Conservation (phyloP, 768 basidiomycete genomes). For the Panaeolus papilionaceus region DNA sequence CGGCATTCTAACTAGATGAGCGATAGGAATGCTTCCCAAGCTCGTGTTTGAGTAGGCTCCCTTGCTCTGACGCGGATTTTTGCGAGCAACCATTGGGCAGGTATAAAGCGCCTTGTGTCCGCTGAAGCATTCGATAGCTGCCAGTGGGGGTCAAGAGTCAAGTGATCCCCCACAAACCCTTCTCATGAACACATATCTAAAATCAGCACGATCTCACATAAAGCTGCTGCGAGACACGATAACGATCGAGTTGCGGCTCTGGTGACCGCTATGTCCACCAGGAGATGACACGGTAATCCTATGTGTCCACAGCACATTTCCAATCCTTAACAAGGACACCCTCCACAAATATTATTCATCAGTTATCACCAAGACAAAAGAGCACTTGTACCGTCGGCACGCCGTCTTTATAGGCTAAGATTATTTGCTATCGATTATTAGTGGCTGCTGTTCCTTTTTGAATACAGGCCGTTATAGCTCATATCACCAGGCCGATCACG, state of each 20-base stretch:
- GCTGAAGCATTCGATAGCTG: not conserved
- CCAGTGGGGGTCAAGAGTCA: not conserved
- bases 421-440: not conserved
- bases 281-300: not conserved
- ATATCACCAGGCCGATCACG: constrained; percentile 6
- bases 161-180: constrained; percentile 3
- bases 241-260: not conserved
- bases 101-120: constrained; percentile 1
- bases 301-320: not conserved
- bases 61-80: not conserved
- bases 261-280: not conserved
- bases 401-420: not conserved
- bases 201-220: not conserved
- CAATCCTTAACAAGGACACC: not conserved
- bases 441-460: not conserved
- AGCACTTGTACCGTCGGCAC: not conserved
- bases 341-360: not conserved
- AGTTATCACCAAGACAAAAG: not conserved
- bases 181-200: constrained; percentile 3
- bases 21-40: not conserved
- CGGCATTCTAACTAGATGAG: not conserved
- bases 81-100: not conserved
- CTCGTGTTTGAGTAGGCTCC: not conserved
- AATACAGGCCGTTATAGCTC: not conserved
- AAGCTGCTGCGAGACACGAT: not conserved